A percentile compares a stretch with the other conserved stretches of the same genome.
Evolutionary conservation across 2,329 filamentous ascomycete species (phyloP).

Genomic region (Sclerotinia spermophila): DNA sequence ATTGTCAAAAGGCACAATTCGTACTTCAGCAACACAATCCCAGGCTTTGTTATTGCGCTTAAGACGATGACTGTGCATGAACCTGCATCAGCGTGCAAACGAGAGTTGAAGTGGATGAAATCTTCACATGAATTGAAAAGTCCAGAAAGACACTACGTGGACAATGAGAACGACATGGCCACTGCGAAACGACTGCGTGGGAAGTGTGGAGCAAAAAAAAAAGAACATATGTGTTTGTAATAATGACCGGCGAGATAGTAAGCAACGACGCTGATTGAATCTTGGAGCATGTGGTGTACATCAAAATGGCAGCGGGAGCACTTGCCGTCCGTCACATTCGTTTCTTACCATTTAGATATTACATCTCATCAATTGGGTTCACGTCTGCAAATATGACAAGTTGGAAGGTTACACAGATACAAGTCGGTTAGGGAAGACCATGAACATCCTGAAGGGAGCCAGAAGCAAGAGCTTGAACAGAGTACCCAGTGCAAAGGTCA

Average conservation of each 20-base stretch:
- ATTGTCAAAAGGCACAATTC: too few relatives aligned
- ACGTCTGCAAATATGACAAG: background rate
- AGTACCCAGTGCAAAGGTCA: background rate
- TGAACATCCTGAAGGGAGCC: background rate
- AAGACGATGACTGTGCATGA: too few relatives aligned
- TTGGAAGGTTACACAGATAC: background rate
- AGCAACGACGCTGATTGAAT: background rate
- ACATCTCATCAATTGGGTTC: background rate
- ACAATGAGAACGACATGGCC: background rate
- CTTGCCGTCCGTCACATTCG: background rate
- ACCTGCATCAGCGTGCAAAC: background rate
- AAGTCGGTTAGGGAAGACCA: background rate
- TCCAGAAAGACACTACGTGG: background rate
- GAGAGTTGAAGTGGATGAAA: background rate
- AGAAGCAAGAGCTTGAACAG: background rate
- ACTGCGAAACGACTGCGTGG: background rate
- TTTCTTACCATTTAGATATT: background rate
- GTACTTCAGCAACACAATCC: too few relatives aligned
- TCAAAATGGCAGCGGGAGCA: background rate
- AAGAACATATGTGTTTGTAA: background rate
- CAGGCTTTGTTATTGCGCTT: too few relatives aligned
- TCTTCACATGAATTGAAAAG: background rate
- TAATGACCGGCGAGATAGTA: background rate
- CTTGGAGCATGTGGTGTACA: background rate
- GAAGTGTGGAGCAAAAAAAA: background rate